Evolutionary conservation across 257 asterid species (phyloP).

Genomic region (Salvia hispanica): DNA sequence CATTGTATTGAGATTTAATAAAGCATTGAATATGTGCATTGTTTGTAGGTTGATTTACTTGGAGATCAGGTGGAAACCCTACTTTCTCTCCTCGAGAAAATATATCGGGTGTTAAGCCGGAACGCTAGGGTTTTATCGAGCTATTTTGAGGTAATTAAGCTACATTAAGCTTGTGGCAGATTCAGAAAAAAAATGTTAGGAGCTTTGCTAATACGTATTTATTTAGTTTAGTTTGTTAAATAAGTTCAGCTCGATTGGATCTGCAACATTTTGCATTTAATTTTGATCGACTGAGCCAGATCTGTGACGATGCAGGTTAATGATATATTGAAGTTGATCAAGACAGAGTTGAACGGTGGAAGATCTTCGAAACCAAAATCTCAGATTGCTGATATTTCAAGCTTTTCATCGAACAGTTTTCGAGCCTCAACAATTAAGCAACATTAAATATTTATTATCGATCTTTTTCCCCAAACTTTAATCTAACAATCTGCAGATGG

Average conservation of each 20-base stretch:
- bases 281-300: neutral
- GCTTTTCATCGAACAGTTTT: neutral
- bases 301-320: slow-evolving; percentile 47
- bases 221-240: too few species aligned
- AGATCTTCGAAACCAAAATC: slow-evolving; percentile 26
- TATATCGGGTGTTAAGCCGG: slow-evolving; percentile 46
- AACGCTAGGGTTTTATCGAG: slow-evolving; percentile 50
- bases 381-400: neutral
- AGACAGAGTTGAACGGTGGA: slow-evolving; percentile 47
- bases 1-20: neutral
- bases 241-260: neutral
- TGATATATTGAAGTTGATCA: slow-evolving; percentile 56
- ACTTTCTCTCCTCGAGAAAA: slow-evolving; percentile 50
- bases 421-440: neutral
- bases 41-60: slow-evolving; percentile 70
- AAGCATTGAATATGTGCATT: neutral
- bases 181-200: too few species aligned
- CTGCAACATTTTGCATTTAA: neutral
- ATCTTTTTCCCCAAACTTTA: too few species aligned
- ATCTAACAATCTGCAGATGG: too few species aligned
- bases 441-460: too few species aligned
- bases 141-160: slow-evolving; percentile 47
- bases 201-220: too few species aligned
- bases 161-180: too few species aligned
- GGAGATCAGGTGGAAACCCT: slow-evolving; percentile 80